Base-by-base conservation (phyloP, 768 basidiomycete species). In the Podaxis sp. region DNA sequence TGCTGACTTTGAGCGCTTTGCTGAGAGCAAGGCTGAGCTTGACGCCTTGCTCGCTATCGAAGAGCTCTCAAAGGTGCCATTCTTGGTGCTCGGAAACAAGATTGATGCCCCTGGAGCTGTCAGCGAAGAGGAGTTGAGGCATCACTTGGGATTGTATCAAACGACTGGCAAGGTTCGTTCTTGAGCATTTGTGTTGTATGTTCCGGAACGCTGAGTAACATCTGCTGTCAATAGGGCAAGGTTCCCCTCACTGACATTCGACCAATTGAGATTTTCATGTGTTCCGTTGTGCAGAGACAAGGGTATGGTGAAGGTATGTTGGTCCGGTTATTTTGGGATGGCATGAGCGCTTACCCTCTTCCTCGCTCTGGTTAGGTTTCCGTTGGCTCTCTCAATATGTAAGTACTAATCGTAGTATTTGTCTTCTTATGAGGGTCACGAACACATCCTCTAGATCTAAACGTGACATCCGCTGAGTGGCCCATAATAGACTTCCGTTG, bases 231-330 rank as follows among this genome's bases (percentile, higher is more conserved):
- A 36, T 66, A 97, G 95, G 97, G 97, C 72, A 98, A 98, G 75
- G 92, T 97, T 40, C 96, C 95, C 62, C 85, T 99, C 70, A 91
- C 81, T 67, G 96, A 98, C 74, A 98, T 98, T 67, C 87, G 97
- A 62, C 97, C 97, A 16, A 98, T 99, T 74, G 97, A 99, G 72
- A 84, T 98, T 67, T 99, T 98, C 87, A 99, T 99, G 97, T 98
- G 95, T 80, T 98, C 97, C 13, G 97, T 99, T 59, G 97, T 99
- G 59, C 94, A 96, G 83, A 84, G 96, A 73, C 95, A 97, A 75
- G 96, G 96, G 53, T 98, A 99, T 73, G 96, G 95, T 62, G 96
- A 98, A 79, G 96, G 95, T 87, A 59, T 52, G 77, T 69, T 40
- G 25, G 13, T 48, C 25, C 13, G 6, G 46, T 27, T 37, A n/a